Evolutionary conservation across 495 filamentous ascomycete genomes (phyloP).

Genomic region (Penicillium dipodomyicola): DNA sequence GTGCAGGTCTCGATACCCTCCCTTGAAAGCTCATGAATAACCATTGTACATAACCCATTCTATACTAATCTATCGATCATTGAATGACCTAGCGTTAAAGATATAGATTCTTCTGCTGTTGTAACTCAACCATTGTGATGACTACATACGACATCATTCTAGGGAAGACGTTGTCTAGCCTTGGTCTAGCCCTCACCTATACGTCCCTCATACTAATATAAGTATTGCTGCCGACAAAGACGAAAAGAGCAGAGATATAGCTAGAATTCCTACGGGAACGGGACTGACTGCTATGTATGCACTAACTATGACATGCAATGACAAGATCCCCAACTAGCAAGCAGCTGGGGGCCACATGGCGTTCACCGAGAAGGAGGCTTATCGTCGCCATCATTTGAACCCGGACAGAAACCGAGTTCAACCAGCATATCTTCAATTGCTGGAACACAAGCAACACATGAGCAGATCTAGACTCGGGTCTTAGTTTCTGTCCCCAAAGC

Average conservation of each 20-base stretch:
- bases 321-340: neutral
- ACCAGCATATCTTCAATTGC: slow-evolving; percentile 14
- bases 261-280: neutral
- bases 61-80: slow-evolving; percentile 1
- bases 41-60: neutral
- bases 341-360: neutral
- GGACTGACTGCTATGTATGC: neutral
- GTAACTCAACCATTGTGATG: neutral
- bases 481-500: neutral
- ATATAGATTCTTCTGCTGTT: neutral
- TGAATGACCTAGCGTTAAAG: neutral
- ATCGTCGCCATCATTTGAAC: neutral
- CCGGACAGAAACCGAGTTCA: slow-evolving; percentile 24
- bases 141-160: neutral
- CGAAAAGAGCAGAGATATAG: neutral
- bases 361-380: neutral
- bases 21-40: neutral
- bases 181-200: neutral
- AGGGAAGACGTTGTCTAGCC: neutral
- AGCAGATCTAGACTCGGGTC: slow-evolving; percentile 19
- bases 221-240: neutral
- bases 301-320: neutral
- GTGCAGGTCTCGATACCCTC: neutral
- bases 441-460: slow-evolving; percentile 26
- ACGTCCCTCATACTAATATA: neutral